Base-by-base conservation (phyloP, 2,329 filamentous ascomycete genomes). In the Monosporascus sp. region DNA sequence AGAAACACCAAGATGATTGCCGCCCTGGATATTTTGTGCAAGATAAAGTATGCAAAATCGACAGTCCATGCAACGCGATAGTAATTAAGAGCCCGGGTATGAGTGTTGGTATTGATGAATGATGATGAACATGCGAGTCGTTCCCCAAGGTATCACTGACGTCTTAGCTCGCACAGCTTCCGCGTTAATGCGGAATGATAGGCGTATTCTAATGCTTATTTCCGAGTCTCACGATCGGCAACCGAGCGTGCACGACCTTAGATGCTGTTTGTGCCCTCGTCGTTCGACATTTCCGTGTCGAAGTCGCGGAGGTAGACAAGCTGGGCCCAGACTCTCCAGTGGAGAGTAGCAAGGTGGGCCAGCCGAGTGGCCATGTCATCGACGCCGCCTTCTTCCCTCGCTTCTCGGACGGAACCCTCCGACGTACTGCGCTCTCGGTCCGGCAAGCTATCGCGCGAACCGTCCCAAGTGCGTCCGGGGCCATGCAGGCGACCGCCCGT, bases 261-360 rank as follows among this genome's bases (percentile, higher is more conserved):
- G 11, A 34, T 34, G 31, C 4, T 44, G 20, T 48, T 49, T 54
- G 48, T 47, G 42, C 38, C 47, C 38, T 36, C 47, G 42, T n/a
- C 34, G 46, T 53, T 54, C 65, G 54, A 65, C 51, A 63, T 56
- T 37, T 65, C 57, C 24, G 48, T 57, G 41, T 66, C 62, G 38
- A 54, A 47, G 24, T 62, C 76, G 25, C 69, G 70, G 15, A 72
- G 59, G 66, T 96, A 96, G 14, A 88, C 83, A 50, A 96, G 75
- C 2, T 83, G 82, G 1, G 82, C 81, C 90, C 92, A 97, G 3
- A 96, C 87, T 48, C 89, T 82, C 91, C 92, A 97, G 70, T 97
- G 91, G 24, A 97, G 73, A 6, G 94, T 79, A 15, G 89, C 84
- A 45, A 97, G 83, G 65, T 97, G 93, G 6, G 90, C 86, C 49